Percentiles rank a stretch among this genome's conserved stretches.
Evolutionary conservation across 345 rosid species (phyloP).

Genomic region (Populus nigra): DNA sequence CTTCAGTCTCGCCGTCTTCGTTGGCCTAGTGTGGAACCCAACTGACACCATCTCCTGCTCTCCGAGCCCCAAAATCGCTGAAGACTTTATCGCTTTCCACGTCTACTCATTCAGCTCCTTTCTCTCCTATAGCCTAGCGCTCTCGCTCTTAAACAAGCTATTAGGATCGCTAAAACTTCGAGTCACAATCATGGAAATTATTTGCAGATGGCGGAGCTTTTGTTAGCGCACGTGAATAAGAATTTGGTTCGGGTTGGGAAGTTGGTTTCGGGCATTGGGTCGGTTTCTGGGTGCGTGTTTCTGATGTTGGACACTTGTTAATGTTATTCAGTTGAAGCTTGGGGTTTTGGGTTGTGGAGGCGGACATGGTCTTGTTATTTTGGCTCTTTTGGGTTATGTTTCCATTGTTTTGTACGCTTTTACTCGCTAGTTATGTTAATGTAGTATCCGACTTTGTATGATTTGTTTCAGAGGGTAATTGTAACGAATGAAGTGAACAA

Average conservation of each 20-base stretch:
- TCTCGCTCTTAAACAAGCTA: slow-evolving; percentile 76
- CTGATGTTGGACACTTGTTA: slow-evolving; percentile 74
- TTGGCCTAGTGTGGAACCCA: slow-evolving; percentile 81
- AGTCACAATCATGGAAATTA: neutral
- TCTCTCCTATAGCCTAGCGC: slow-evolving; percentile 74
- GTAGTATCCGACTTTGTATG: neutral
- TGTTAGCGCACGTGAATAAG: slow-evolving; percentile 40
- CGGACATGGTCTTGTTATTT: slow-evolving; percentile 56
- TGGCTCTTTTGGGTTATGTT: slow-evolving; percentile 58
- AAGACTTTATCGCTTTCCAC: slow-evolving; percentile 70
- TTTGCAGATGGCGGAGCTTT: slow-evolving; percentile 17
- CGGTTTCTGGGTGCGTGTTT: slow-evolving; percentile 60
- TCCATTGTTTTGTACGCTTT: slow-evolving; percentile 63
- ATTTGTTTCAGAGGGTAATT: neutral
- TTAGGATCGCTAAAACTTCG: slow-evolving; percentile 38
- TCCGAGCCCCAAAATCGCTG: slow-evolving; percentile 40
- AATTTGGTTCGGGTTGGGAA: slow-evolving; percentile 66
- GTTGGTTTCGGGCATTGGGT: slow-evolving; percentile 70
- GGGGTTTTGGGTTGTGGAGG: slow-evolving; percentile 70
- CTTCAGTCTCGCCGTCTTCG: slow-evolving; percentile 86
- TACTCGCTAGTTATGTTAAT: slow-evolving; percentile 34
- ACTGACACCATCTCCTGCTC: slow-evolving; percentile 41
- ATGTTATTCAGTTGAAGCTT: slow-evolving; percentile 76
- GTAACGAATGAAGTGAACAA: neutral
- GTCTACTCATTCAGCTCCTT: slow-evolving; percentile 81